Base-by-base conservation (phyloP, 345 rosid species). In the Moringa oleifera region DNA sequence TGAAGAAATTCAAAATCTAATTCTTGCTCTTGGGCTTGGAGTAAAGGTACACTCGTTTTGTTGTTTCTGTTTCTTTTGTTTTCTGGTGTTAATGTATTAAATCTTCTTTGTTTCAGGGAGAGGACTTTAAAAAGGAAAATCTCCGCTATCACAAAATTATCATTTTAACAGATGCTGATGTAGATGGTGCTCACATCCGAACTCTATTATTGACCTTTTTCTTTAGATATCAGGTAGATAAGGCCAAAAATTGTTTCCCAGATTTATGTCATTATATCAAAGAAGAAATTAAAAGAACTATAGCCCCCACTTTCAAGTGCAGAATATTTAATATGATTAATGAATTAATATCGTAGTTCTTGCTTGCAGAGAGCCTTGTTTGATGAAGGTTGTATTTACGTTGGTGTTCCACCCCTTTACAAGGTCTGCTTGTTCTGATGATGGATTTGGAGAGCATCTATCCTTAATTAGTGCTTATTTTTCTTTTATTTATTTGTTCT, bases 161-260 rank as follows among this genome's bases (percentile, higher is more conserved):
- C 74, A 89, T 95, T 71, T 77, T 95, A 71, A 95, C 99, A 45
- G 99, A 95, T 85, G 99, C 99, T 62, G 99, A 95, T 75, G 97
- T 95, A 59, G 99, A 95, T 80, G 99, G 97, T 73, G 99, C 99
- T 68, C 99, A 95, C 72, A 95, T 95, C 66, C 75, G 97, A 36
- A 95, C 99, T 21, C 88, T 95, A 62, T 73, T 95, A 11, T 69
- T 95, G 75, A 95, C 97, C 20, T 95, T 95, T 77, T 95, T 95
- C 86, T 95, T 63, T 67, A 89, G 96, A 91, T 95, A 91, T 78
- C 99, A 89, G 99, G 99, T 95, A 78, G 53, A 21, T 31, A 2
- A 46, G 57, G 36, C 37, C 57, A 46, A 21, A 59, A 36, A 53
- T 36, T 70, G 45, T 33, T 33, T 53, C 19, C 6, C 23, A 18